phyloP scores from a whole-genome alignment of 345 rosid genomes.

The Erucastrum elatum region DNA sequence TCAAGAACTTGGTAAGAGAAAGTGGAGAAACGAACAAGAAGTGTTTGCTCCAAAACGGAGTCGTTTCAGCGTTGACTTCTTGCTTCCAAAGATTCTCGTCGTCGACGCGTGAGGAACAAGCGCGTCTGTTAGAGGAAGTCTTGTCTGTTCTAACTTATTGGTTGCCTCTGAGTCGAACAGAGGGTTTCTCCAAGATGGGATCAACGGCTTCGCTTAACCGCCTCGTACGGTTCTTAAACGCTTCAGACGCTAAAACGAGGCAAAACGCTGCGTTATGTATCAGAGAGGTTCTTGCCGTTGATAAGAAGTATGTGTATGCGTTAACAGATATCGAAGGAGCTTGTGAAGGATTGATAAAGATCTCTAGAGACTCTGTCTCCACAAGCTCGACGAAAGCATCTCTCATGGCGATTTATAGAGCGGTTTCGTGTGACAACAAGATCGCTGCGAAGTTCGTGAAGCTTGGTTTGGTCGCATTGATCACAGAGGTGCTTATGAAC shows the following conservation, averaged over 20 bases:
- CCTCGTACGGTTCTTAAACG: constrained; percentile 51
- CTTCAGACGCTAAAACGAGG: constrained; percentile 50
- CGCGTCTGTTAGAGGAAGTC: constrained; percentile 53
- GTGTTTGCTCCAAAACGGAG: constrained; percentile 47
- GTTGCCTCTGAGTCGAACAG: constrained; percentile 51
- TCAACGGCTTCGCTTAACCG: constrained; percentile 51
- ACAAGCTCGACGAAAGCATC: constrained; percentile 64
- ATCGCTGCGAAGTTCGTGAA: constrained; percentile 42
- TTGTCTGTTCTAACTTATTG: constrained; percentile 48
- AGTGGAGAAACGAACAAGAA: constrained; percentile 61
- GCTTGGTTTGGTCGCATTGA: constrained; percentile 52
- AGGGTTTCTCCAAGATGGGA: constrained; percentile 44
- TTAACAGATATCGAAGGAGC: constrained; percentile 58
- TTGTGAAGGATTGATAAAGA: constrained; percentile 52
- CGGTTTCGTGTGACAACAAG: constrained; percentile 40
- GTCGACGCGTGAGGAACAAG: constrained; percentile 32
- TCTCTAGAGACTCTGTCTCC: constrained; percentile 66
- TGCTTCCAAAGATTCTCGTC: constrained; percentile 56
- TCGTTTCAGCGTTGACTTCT: constrained; percentile 41
- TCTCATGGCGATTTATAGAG: constrained; percentile 48
- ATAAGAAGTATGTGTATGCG: constrained; percentile 34
- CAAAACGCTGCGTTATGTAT: constrained; percentile 58
- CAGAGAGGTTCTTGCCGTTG: constrained; percentile 51
- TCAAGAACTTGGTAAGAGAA: constrained; percentile 54
- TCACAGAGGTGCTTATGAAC: constrained; percentile 49